phyloP scores from a whole-genome alignment of 73 alveolate species.

The Uronychia setigera region DNA sequence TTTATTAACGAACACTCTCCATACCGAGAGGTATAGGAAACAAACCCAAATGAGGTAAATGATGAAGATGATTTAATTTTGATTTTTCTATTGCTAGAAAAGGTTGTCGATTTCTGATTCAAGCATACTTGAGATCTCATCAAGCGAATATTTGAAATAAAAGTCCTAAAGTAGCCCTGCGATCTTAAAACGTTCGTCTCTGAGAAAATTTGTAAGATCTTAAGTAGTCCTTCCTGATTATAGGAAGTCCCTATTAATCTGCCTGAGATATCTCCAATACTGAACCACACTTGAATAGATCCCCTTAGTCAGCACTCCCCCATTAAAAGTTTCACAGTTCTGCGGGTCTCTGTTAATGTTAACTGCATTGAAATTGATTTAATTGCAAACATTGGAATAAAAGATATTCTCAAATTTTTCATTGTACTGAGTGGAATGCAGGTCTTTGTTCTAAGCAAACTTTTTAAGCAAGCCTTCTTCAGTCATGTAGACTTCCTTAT shows the following conservation, averaged over 20 bases:
- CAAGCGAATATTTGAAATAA: neutral
- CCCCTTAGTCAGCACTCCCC: conserved; percentile 52
- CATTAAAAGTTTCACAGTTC: conserved; percentile 28
- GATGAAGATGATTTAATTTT: conserved; percentile 35
- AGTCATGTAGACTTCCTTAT: conserved; percentile 26
- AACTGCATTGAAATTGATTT: conserved; percentile 6
- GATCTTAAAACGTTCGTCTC: neutral
- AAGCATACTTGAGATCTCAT: neutral
- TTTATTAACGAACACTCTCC: conserved; percentile 32
- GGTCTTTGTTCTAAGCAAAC: conserved; percentile 20
- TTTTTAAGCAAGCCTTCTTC: conserved; percentile 38
- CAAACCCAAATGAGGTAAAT: conserved; percentile 36
- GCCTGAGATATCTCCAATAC: conserved; percentile 48
- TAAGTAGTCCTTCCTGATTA: neutral
- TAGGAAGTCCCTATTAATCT: conserved; percentile 44
- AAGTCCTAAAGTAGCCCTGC: neutral
- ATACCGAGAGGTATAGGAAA: conserved; percentile 23
- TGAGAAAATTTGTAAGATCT: neutral
- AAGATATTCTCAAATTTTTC: neutral
- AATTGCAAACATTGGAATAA: neutral
- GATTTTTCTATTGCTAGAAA: conserved; percentile 21
- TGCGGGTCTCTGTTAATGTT: neutral
- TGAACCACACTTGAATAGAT: conserved; percentile 35
- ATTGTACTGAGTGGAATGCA: neutral
- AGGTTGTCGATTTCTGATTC: neutral